Evolutionary conservation across 2,329 filamentous ascomycete genomes (phyloP).

Genomic region (Fusarium brevicatenulatum): DNA sequence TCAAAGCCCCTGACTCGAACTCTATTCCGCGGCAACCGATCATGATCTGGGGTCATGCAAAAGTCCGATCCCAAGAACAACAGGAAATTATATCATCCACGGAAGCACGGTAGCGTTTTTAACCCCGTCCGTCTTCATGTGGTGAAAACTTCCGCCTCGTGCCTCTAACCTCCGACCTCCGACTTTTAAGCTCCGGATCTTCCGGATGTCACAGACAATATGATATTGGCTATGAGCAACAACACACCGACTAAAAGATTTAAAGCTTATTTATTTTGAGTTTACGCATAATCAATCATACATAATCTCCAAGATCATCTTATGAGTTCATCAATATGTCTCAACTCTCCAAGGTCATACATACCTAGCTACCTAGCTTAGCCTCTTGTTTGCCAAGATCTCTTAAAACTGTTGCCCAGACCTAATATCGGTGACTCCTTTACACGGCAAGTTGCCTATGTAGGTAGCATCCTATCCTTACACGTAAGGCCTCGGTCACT

Average conservation of each 20-base stretch:
- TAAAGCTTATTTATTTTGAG: neutral
- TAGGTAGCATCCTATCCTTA: neutral
- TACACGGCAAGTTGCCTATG: neutral
- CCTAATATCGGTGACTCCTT: neutral
- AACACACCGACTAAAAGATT: neutral
- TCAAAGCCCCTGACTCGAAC: neutral
- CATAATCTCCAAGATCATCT: neutral
- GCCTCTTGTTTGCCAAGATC: constrained; percentile 5
- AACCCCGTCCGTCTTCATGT: constrained; percentile 4
- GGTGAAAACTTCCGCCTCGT: neutral
- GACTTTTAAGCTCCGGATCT: constrained; percentile 1
- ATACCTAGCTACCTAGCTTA: neutral
- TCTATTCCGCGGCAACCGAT: neutral
- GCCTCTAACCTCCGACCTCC: constrained; percentile 16
- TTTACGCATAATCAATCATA: neutral
- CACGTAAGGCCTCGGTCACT: neutral
- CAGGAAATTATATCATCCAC: neutral
- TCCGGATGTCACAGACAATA: constrained; percentile 8
- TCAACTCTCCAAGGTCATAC: neutral
- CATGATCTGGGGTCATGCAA: neutral
- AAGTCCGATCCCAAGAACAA: neutral
- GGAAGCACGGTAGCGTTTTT: constrained; percentile 15
- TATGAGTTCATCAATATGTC: neutral
- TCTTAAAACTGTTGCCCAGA: neutral
- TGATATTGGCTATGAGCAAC: neutral